Percentiles rank a stretch among this genome's conserved stretches.
Conservation (phyloP, 176 grass and related monocot species). For the Lolium multiflorum region DNA sequence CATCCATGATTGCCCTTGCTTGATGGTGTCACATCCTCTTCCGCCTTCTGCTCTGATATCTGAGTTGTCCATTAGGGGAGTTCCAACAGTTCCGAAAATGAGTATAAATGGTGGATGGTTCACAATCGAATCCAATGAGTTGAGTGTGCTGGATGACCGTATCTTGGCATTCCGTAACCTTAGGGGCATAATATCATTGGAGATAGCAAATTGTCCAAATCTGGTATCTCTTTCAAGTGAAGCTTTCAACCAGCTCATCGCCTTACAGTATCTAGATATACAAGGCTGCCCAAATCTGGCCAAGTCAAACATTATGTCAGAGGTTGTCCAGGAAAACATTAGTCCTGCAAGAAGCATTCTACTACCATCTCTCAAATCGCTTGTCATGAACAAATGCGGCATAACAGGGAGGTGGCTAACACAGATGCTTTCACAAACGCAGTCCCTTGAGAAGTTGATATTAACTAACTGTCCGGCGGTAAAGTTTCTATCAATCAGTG, state of each 20-base stretch:
- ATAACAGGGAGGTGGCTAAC: slow-evolving; percentile 10
- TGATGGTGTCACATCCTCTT: slow-evolving; percentile 17
- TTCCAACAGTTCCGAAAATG: background rate
- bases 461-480: background rate
- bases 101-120: fast-evolving
- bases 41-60: slow-evolving; percentile 13
- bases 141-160: slow-evolving; percentile 3
- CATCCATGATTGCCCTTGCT: slow-evolving; percentile 27
- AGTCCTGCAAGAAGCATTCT: background rate
- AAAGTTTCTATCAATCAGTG: background rate
- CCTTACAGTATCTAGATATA: background rate
- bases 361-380: background rate
- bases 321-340: background rate
- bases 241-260: background rate
- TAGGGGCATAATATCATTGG: background rate
- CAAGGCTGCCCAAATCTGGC: background rate
- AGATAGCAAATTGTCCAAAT: background rate
- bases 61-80: slow-evolving; percentile 16
- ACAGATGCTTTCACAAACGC: background rate
- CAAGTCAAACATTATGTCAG: background rate
- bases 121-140: background rate
- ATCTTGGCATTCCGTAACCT: slow-evolving; percentile 23
- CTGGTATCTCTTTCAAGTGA: background rate
- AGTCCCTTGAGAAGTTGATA: background rate
- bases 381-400: background rate